phyloP scores from a whole-genome alignment of 2,329 filamentous ascomycete species.

The Lachnum nothofagi region DNA sequence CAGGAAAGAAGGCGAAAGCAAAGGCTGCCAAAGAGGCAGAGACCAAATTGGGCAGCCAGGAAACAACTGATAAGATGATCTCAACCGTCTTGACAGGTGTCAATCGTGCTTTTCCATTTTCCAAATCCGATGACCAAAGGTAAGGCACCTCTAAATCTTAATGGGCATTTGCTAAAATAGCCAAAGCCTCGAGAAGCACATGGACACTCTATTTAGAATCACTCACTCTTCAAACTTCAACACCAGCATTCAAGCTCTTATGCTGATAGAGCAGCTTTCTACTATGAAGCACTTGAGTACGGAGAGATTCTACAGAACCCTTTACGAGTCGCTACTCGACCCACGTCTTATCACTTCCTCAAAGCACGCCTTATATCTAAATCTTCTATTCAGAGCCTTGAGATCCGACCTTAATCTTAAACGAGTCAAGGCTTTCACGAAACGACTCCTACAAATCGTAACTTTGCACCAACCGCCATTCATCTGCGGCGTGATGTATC shows the following conservation, averaged over 20 bases:
- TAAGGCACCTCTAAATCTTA: constrained; percentile 38
- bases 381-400: constrained; percentile 79
- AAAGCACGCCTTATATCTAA: constrained; percentile 92
- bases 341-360: constrained; percentile 83
- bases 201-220: constrained; percentile 91
- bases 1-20: constrained; percentile 48
- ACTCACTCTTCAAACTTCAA: constrained; percentile 99
- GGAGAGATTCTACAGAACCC: constrained; percentile 88
- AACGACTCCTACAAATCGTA: constrained; percentile 82
- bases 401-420: constrained; percentile 88
- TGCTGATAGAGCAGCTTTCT: constrained; percentile 90
- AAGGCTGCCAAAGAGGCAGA: constrained; percentile 35
- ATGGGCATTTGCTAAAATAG: constrained; percentile 21
- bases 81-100: constrained; percentile 89
- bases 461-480: constrained; percentile 89
- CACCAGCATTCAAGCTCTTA: constrained; percentile 90
- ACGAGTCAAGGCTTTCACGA: constrained; percentile 91
- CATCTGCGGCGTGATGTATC: constrained; percentile 84
- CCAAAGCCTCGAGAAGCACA: constrained; percentile 72
- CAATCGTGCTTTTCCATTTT: constrained; percentile 92
- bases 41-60: constrained; percentile 34
- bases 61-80: constrained; percentile 79
- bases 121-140: constrained; percentile 70
- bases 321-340: constrained; percentile 92
- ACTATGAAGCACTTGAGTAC: constrained; percentile 72